Base-by-base conservation (phyloP, 331 rosid species). In the Malus hybrid region DNA sequence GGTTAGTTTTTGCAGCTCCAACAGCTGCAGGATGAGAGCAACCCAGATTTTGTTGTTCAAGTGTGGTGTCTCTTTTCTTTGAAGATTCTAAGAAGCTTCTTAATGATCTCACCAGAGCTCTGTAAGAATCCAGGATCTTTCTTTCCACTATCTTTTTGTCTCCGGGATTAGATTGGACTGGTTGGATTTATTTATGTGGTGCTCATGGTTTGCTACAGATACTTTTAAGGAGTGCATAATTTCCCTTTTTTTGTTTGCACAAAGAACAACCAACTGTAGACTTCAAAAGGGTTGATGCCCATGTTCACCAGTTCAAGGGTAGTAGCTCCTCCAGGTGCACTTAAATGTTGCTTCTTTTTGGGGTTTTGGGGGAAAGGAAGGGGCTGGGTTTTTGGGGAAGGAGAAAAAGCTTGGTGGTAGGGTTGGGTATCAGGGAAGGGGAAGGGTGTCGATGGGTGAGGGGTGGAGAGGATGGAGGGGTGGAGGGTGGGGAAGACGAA, bases 11-110 rank as follows among this genome's bases (percentile, higher is more conserved):
- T 90, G 71, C 99, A 95, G 85, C 98, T 95, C 71, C 91, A 86
- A 79, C 99, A 95, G 84, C 96, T 95, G 3, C 97, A 92, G 89
- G 99, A 95, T 77, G 98, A 92, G 78, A 92, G 85, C 86, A 95
- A 92, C 78, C 98, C 97, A 71, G 97, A 91, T 13, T 95, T 95
- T 83, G 99, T 95, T 10, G 86, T 83, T 78, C 98, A 95, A 86
- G 98, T 95, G 24, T 24, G 20, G 96, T 86, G 31, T 88, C 93
- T 78, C 93, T 95, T 73, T 95, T 95, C 90, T 95, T 90, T 86
- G 96, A 90, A 70, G 99, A 95, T 85, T 88, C 99, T 65, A 97
- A 92, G 85, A 93, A 86, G 90, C 97, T 95, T 83, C 96, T 95
- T 75, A 87, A 82, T 82, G 93, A 95, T 84, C 93, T 95, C 72